Percentiles rank a stretch among this genome's conserved stretches.
These are phyloP conservation scores for Candida ovalis DNA, from an alignment of 805 yeast species.

Conservation along the genomic window DNA sequence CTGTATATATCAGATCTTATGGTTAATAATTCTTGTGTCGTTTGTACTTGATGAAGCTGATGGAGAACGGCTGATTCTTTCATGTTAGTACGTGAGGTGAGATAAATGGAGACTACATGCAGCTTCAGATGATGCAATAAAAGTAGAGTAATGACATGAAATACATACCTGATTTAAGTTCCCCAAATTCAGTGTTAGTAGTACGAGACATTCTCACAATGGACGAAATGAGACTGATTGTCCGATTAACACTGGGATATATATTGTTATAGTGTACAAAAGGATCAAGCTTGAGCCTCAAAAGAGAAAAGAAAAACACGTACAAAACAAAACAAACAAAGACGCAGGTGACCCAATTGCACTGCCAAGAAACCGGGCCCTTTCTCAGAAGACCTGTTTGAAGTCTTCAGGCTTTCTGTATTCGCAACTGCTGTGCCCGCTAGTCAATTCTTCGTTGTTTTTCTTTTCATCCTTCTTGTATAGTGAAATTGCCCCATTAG, in stretches of 20 bases:
- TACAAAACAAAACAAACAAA: neutral
- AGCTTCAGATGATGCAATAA: too few species aligned
- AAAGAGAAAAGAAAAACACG: neutral
- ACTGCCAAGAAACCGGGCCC: neutral
- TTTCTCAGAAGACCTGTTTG: neutral
- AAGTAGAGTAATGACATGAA: too few species aligned
- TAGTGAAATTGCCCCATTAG: too few species aligned
- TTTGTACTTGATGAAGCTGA: neutral
- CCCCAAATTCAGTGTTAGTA: too few species aligned
- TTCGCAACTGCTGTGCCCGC: neutral
- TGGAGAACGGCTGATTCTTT: neutral
- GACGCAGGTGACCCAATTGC: neutral
- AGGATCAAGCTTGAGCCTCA: too few species aligned
- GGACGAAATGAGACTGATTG: too few species aligned
- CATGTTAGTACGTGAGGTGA: neutral
- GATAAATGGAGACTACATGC: too few species aligned
- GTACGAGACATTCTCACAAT: too few species aligned
- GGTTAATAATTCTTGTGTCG: neutral
- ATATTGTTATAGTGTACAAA: too few species aligned
- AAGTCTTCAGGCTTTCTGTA: neutral
- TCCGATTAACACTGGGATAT: too few species aligned
- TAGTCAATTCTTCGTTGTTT: neutral
- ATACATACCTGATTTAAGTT: too few species aligned
- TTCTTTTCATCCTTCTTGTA: neutral
- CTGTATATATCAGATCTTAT: slow-evolving; percentile 12